These are phyloP conservation scores for Fusarium tricinctum DNA, from an alignment of 2,329 filamentous ascomycete species.

Conservation along the genomic window DNA sequence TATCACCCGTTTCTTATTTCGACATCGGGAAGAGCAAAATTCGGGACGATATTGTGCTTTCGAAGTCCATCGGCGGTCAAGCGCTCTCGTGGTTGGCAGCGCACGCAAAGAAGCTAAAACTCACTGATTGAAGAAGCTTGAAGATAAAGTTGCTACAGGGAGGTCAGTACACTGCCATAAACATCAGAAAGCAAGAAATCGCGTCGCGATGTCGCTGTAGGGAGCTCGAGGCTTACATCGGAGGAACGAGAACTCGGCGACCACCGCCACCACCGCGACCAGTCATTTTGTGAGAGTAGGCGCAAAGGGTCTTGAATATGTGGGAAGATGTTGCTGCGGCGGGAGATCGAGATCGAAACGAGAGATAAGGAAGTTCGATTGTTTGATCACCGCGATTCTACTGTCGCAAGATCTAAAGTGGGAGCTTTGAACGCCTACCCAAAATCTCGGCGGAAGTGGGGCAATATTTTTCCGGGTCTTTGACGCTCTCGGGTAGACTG, in stretches of 20 bases:
- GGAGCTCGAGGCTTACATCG: conserved; percentile 59
- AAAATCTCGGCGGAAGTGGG: conserved; percentile 44
- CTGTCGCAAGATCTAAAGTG: conserved; percentile 46
- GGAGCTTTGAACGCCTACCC: conserved; percentile 44
- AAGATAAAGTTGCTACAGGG: conserved; percentile 61
- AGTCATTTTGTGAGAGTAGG: conserved; percentile 60
- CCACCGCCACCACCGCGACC: conserved; percentile 72
- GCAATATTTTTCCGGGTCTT: conserved; percentile 35
- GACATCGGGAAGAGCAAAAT: neutral
- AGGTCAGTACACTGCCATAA: conserved; percentile 41
- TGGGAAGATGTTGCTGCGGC: conserved; percentile 4
- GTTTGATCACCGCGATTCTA: conserved; percentile 43
- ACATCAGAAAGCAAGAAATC: conserved; percentile 20
- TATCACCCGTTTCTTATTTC: neutral
- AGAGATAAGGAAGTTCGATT: conserved; percentile 19
- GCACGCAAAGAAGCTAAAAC: conserved; percentile 37
- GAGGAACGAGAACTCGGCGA: conserved; percentile 71
- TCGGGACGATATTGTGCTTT: conserved; percentile 24
- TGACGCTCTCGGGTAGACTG: conserved; percentile 4
- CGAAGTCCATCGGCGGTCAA: conserved; percentile 36
- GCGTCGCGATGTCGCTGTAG: conserved; percentile 26
- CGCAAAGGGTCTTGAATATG: conserved; percentile 17
- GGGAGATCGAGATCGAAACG: conserved; percentile 1
- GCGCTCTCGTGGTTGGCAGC: conserved; percentile 11
- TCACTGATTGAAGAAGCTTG: conserved; percentile 81